A percentile compares a stretch with the other conserved stretches of the same genome.
Evolutionary conservation across 495 filamentous ascomycete species (phyloP).

Genomic region (Hyphodiscus hymeniophilus): DNA sequence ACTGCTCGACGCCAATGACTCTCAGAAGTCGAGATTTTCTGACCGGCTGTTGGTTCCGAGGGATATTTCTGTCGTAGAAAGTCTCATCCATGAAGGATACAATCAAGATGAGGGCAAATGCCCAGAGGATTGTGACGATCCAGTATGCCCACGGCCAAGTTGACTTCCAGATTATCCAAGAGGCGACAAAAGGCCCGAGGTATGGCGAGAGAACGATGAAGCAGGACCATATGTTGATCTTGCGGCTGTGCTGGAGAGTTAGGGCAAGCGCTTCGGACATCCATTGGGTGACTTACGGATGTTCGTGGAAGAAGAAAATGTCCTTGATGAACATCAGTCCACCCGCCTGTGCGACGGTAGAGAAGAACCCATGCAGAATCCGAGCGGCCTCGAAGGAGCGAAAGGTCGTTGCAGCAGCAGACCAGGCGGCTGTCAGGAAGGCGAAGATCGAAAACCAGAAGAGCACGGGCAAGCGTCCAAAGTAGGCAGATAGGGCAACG

Average conservation of each 20-base stretch:
- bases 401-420: neutral
- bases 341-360: neutral
- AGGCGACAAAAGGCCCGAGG: conserved; percentile 14
- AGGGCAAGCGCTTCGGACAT: neutral
- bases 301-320: conserved; percentile 23
- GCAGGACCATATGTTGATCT: conserved; percentile 16
- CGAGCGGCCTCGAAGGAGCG: neutral
- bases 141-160: conserved; percentile 5
- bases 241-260: conserved; percentile 4
- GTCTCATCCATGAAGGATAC: conserved; percentile 16
- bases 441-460: conserved; percentile 8
- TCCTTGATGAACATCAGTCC: conserved; percentile 23
- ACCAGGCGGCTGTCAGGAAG: neutral
- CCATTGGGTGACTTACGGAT: conserved; percentile 2
- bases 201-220: conserved; percentile 15
- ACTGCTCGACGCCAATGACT: conserved; percentile 16
- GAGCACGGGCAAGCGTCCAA: conserved; percentile 1
- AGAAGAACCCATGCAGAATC: conserved; percentile 4
- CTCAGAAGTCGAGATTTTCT: conserved; percentile 9
- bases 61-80: conserved; percentile 14
- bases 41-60: conserved; percentile 9
- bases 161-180: conserved; percentile 10
- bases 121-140: conserved; percentile 11
- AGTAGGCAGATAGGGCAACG: conserved; percentile 1
- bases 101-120: conserved; percentile 6